Base-by-base conservation (phyloP, 1,139 yeast species). In the Zygotorulaspora mrakii region DNA sequence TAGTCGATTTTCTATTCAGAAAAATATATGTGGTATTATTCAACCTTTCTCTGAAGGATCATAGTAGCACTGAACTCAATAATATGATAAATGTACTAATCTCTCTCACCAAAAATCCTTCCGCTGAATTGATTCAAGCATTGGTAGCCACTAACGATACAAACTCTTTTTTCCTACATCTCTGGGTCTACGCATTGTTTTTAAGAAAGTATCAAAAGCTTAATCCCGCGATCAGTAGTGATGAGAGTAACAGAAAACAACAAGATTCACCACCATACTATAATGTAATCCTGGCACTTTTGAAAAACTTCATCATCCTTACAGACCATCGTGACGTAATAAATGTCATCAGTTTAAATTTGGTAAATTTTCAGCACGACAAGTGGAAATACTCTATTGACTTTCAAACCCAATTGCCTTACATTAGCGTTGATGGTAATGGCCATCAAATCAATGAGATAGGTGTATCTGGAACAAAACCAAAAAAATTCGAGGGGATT, bases 141-240 rank as follows among this genome's bases (percentile, higher is more conserved):
- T 46, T 79, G 4, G 68, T 79, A 37, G 49, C 61, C 5, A 48
- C 48, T 7, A 33, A 48, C 7, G 50, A 47, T 14, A 45, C 41
- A 16, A 45, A 45, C 6, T 37, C 42, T 21, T 60, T 57, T 38
- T 81, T 20, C 29, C 72, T 26, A 46, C 71, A 31, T 57, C 72
- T 86, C 14, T 87, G 95, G 95, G 67, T 75, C 1, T 79, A 82
- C 52, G 65, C 71, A 27, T 61, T 75, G 22, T 82, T 74, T 54
- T 65, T 79, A 37, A 66, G 65, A 31, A 64, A 62, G 21, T 51
- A 66, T 7, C 64, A 70, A 33, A 73, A 66, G 8, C 14, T 51
- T 8, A 42, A 49, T 23, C 57, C 69, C 66, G 7, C 60, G 48
- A 35, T 40, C 36, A 35, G 40, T 8, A 35, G 45, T 23, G 29